Base-by-base conservation (phyloP, 805 yeast species). In the Candida vartiovaarae region DNA sequence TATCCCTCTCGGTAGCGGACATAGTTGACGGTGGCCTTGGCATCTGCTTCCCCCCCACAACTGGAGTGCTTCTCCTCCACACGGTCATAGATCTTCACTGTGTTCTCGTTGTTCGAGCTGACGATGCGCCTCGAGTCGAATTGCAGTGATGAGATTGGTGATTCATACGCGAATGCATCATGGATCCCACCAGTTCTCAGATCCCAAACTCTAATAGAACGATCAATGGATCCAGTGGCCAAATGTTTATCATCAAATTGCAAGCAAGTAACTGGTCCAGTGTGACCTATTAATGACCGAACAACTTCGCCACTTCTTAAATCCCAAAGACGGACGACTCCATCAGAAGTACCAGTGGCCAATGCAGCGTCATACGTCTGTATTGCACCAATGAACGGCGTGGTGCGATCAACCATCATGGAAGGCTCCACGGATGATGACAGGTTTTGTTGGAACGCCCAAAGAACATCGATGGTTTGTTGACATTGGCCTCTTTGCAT, bases 311-410 rank as follows among this genome's bases (percentile, higher is more conserved):
- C 88, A 25, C 78, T 68, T 54, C 93, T 70, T 47, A 84, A 61
- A 63, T 84, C 93, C 90, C 91, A 84, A 24, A 84, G 63, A 42
- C 93, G 64, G 2, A 84, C 87, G 6, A 79, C 60, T 1, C 91
- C 91, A 60, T 84, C 91, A 15, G 78, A 77, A 0, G 89, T 80
- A 40, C 91, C 93, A 0, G 88, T 77, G 0, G 91, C 91, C 50
- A 84, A 63, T 0, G 90, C 91, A 0, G 87, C 85, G 54, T 82
- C 87, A 54, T 70, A 78, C 46, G 84, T 78, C 59, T 84, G 90
- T 31, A 84, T 57, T 0, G 85, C 81, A 0, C 85, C 82, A 36
- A 83, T 74, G 46, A 76, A 74, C 3, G 78, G 76, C 23, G 48
- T 45, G 6, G 43, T 31, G 34, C 50, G 47, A 25, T 48, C 56